Base-by-base conservation (phyloP, 2,329 filamentous ascomycete genomes). In the Colletotrichum sp. region DNA sequence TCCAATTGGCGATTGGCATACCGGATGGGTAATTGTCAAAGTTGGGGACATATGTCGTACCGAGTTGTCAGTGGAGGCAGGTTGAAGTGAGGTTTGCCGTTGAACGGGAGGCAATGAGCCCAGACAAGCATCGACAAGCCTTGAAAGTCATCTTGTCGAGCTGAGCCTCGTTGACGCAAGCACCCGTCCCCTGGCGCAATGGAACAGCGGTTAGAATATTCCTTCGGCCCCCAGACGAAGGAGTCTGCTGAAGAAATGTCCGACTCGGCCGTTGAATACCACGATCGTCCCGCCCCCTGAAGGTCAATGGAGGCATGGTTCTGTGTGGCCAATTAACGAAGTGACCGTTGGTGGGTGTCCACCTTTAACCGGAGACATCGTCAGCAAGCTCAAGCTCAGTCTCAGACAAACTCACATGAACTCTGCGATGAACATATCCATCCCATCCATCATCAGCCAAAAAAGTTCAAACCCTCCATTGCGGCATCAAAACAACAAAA, bases 351-450 rank as follows among this genome's bases (percentile, higher is more conserved):
- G 0, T 0, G 4, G n/a, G 43, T 51, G 6, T 21, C n/a, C 43
- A 51, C 11, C 43, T 21, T 51, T 5, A 13, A 13, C 6, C 43
- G 11, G 43, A n/a, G 43, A 47, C 2, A 11, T 43, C 36, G 34
- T 43, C 8, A n/a, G 1, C 9, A 43, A 43, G 38, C 38, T 47
- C 5, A n/a, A n/a, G 1, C 18, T 12, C 9, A 12, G 18, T n/a
- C 18, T 6, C 8, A 6, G 8, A 9, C 18, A 11, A n/a, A n/a
- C 16, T 18, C 16, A 43, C 5, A 6, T 27, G 24, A 1, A 11
- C n/a, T 3, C 3, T 51, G 11, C n/a, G 0, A 13, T 21, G n/a
- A 51, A 21, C 12, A 51, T 3, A 0, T 21, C 0, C 43, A 3
- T 51, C 43, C 4, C n/a, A 51, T 21, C 4, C n/a, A 51, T 21